These are phyloP conservation scores for Purpureocillium lavendulum DNA, from an alignment of 2,329 filamentous ascomycete genomes.

Conservation along the genomic window DNA sequence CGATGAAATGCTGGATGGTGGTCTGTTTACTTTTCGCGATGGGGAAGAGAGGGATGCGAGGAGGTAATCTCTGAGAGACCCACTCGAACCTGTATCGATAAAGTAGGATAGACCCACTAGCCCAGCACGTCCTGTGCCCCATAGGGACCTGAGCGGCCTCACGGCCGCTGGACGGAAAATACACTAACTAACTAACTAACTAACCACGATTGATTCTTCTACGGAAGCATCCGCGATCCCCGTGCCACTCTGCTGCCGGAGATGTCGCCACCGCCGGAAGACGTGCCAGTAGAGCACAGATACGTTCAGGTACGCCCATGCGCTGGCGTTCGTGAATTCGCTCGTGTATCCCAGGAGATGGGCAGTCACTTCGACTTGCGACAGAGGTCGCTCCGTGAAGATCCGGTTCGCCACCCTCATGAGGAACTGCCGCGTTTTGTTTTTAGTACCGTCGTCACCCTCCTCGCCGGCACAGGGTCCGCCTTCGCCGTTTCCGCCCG, in stretches of 20 bases:
- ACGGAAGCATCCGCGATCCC: background rate
- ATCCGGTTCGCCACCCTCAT: conserved; percentile 7
- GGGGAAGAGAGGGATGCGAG: too few relatives aligned
- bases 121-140: too few relatives aligned
- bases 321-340: conserved; percentile 2
- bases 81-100: too few relatives aligned
- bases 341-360: conserved; percentile 4
- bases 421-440: conserved; percentile 3
- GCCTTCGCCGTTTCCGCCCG: too few relatives aligned
- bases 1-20: too few relatives aligned
- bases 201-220: background rate
- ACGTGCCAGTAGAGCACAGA: conserved; percentile 3
- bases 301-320: conserved; percentile 4
- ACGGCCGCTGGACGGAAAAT: too few relatives aligned
- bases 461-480: too few relatives aligned
- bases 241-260: background rate
- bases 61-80: too few relatives aligned
- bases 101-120: too few relatives aligned
- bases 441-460: background rate
- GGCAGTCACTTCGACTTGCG: conserved; percentile 4
- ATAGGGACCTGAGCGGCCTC: too few relatives aligned
- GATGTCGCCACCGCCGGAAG: conserved; percentile 3
- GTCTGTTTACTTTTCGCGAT: too few relatives aligned
- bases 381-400: conserved; percentile 6
- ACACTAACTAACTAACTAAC: too few relatives aligned